phyloP scores from a whole-genome alignment of 306 rosid species.

The Castanea mollissima region DNA sequence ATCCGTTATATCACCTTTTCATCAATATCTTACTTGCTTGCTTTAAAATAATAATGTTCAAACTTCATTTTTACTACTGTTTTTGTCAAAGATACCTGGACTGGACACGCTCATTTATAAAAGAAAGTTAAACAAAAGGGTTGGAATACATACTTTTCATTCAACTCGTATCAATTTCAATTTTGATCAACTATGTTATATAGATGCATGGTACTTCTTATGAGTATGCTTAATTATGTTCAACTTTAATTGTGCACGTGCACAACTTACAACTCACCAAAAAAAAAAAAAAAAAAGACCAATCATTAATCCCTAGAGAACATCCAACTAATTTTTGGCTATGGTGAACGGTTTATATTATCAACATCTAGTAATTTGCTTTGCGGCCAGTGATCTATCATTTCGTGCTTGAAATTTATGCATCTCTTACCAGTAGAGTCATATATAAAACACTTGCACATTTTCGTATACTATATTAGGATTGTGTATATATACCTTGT shows the following conservation, averaged over 20 bases:
- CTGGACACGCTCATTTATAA: not conserved
- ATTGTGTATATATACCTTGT: not conserved
- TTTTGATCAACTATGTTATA: not conserved
- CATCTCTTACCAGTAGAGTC: not conserved
- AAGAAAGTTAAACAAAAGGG: not conserved
- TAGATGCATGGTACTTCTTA: not conserved
- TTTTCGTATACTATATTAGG: not conserved
- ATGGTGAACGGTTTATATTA: not conserved
- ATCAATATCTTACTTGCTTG: not conserved
- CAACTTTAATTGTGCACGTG: not conserved
- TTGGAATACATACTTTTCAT: too few species aligned
- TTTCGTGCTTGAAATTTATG: not conserved
- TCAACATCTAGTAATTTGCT: not conserved
- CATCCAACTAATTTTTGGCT: not conserved
- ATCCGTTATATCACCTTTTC: conserved; percentile 18
- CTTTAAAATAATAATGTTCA: not conserved
- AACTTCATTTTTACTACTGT: not conserved
- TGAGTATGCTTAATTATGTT: not conserved
- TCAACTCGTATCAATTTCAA: not conserved
- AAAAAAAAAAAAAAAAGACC: not conserved
- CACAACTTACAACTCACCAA: not conserved
- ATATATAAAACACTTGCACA: too few species aligned
- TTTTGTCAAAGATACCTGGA: not conserved
- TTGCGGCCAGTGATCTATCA: not conserved
- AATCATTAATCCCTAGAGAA: not conserved